These are phyloP conservation scores for Penicilliopsis zonata DNA, from an alignment of 495 filamentous ascomycete species.

Conservation along the genomic window DNA sequence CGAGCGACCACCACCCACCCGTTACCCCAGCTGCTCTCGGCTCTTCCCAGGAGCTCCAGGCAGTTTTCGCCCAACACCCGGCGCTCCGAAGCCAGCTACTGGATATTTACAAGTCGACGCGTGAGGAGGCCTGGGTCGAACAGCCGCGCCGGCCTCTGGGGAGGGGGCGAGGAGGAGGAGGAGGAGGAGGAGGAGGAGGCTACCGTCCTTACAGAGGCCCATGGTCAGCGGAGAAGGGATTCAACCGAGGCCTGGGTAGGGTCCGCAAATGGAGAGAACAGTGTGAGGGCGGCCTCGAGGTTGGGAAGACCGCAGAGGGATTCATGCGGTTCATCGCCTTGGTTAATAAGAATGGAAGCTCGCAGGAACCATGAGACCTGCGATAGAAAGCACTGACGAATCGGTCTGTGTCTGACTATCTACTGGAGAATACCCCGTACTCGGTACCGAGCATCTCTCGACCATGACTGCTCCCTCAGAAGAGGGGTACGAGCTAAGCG, in stretches of 20 bases:
- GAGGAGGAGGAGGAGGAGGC: slow-evolving; percentile 35
- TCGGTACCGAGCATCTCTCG: too few relatives aligned
- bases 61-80: slow-evolving; percentile 41
- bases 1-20: slow-evolving; percentile 18
- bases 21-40: slow-evolving; percentile 10
- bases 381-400: too few relatives aligned
- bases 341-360: too few relatives aligned
- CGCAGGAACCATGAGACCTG: too few relatives aligned
- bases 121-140: slow-evolving; percentile 33
- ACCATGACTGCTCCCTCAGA: too few relatives aligned
- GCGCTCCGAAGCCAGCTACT: slow-evolving; percentile 34
- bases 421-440: too few relatives aligned
- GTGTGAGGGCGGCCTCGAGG: slow-evolving; percentile 26
- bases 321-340: slow-evolving; percentile 31
- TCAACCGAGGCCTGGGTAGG: slow-evolving; percentile 29
- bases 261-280: slow-evolving; percentile 26
- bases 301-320: slow-evolving; percentile 21
- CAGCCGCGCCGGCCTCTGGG: slow-evolving; percentile 7
- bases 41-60: slow-evolving; percentile 31
- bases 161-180: slow-evolving; percentile 11
- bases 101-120: slow-evolving; percentile 40
- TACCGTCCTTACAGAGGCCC: slow-evolving; percentile 20
- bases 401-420: background rate
- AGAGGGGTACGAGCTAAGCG: too few relatives aligned
- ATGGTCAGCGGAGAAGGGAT: slow-evolving; percentile 36